phyloP scores from a whole-genome alignment of 805 yeast genomes.

The Kodamaea kaohsiungensis region DNA sequence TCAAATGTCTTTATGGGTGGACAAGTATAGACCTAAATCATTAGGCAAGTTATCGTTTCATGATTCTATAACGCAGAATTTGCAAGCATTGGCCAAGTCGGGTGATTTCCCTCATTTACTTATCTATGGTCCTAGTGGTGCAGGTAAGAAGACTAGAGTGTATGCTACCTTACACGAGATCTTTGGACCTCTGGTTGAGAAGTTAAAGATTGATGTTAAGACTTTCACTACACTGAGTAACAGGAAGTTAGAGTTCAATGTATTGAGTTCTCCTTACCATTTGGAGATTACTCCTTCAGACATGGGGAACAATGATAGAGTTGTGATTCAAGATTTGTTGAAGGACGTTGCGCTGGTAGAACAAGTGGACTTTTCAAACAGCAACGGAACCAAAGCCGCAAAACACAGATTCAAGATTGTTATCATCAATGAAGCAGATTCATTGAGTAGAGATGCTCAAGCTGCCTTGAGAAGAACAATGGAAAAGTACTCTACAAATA shows the following conservation, averaged over 20 bases:
- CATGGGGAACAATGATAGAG: conserved; percentile 93
- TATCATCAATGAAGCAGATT: conserved; percentile 88
- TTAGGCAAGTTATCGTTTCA: conserved; percentile 70
- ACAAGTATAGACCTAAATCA: conserved; percentile 80
- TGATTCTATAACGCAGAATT: conserved; percentile 57
- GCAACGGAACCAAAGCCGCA: conserved; percentile 13
- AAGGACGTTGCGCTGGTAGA: conserved; percentile 95
- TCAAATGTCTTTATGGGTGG: conserved; percentile 93
- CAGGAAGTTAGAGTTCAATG: conserved; percentile 85
- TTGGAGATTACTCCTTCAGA: conserved; percentile 95
- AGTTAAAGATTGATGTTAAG: conserved; percentile 82
- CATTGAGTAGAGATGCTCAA: conserved; percentile 88
- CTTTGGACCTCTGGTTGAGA: conserved; percentile 81
- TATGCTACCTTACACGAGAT: conserved; percentile 75
- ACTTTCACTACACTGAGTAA: conserved; percentile 73
- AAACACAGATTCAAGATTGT: conserved; percentile 72
- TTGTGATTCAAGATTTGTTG: conserved; percentile 89
- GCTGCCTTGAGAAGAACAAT: conserved; percentile 94
- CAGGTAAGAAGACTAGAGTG: conserved; percentile 94
- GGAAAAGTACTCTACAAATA: conserved; percentile 90
- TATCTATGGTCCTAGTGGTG: conserved; percentile 94
- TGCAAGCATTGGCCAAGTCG: conserved; percentile 59
- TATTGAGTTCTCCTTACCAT: conserved; percentile 89
- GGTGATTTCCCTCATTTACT: conserved; percentile 93
- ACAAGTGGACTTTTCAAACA: conserved; percentile 76